Evolutionary conservation across 805 yeast species (phyloP).

Genomic region (Hemisphaericaspora nanyangensis): DNA sequence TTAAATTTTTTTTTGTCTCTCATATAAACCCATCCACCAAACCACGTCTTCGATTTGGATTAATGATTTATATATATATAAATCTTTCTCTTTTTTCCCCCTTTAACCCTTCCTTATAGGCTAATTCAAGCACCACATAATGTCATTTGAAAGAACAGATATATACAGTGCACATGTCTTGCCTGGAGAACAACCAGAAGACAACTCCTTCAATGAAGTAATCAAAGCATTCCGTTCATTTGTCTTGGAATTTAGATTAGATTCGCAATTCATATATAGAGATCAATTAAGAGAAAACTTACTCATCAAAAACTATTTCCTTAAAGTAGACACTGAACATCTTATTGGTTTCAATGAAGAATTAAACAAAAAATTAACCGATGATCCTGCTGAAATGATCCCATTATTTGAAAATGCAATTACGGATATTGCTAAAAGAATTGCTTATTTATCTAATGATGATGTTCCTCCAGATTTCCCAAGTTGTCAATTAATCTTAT

Average conservation of each 20-base stretch:
- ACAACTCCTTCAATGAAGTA: slow-evolving; percentile 63
- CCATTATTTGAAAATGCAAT: slow-evolving; percentile 82
- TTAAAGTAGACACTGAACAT: slow-evolving; percentile 79
- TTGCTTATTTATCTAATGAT: slow-evolving; percentile 51
- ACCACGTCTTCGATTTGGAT: too few relatives aligned
- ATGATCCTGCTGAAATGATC: slow-evolving; percentile 84
- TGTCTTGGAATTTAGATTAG: slow-evolving; percentile 79
- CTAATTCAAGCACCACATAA: slow-evolving; percentile 14
- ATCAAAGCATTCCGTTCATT: slow-evolving; percentile 76
- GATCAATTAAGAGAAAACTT: slow-evolving; percentile 89
- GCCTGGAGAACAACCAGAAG: slow-evolving; percentile 74
- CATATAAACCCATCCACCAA: too few relatives aligned
- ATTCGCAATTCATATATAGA: slow-evolving; percentile 79
- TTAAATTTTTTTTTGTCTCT: not conserved
- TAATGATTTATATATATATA: not conserved
- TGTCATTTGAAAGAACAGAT: slow-evolving; percentile 76
- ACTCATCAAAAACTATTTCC: slow-evolving; percentile 65
- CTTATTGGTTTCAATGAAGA: slow-evolving; percentile 86
- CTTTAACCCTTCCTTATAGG: not conserved
- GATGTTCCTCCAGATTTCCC: slow-evolving; percentile 61
- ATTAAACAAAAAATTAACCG: slow-evolving; percentile 75
- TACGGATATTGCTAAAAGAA: slow-evolving; percentile 80
- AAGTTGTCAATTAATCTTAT: slow-evolving; percentile 74
- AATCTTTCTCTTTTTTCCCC: not conserved
- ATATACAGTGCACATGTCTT: slow-evolving; percentile 75